Evolutionary conservation across 2,329 filamentous ascomycete genomes (phyloP).

Genomic region (Ceratocystis diversiconidia): DNA sequence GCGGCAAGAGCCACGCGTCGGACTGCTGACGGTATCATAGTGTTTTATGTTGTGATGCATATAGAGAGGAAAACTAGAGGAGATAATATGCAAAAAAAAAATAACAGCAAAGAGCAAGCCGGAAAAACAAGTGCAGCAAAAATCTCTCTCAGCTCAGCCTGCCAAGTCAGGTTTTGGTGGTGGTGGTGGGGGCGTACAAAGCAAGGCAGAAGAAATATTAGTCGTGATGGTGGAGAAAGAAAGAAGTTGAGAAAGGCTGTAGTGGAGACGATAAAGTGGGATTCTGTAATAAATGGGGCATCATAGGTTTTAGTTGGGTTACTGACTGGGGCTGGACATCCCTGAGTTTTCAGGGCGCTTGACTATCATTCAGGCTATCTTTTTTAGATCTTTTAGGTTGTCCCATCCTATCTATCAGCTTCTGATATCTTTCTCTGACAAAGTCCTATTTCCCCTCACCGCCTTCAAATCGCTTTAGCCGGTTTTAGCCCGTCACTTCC

Average conservation of each 20-base stretch:
- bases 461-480: neutral
- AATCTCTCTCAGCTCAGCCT: slow-evolving; percentile 13
- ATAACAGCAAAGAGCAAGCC: neutral
- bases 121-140: slow-evolving; percentile 11
- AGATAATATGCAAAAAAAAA: neutral
- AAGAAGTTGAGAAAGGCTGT: slow-evolving; percentile 8
- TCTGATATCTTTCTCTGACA: no score
- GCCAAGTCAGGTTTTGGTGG: neutral
- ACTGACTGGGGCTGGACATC: no score
- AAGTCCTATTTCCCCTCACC: neutral
- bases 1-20: slow-evolving; percentile 35
- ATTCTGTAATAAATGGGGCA: neutral
- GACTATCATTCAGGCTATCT: neutral
- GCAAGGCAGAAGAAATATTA: slow-evolving; percentile 8
- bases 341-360: neutral
- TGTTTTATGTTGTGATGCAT: slow-evolving; percentile 17
- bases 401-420: no score
- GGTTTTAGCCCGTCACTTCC: neutral
- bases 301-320: no score
- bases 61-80: slow-evolving; percentile 17
- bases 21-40: slow-evolving; percentile 42
- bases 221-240: slow-evolving; percentile 19
- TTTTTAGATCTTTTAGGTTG: no score
- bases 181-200: neutral
- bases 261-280: neutral